Base-by-base conservation (phyloP, 2,329 filamentous ascomycete species). In the Botrytis elliptica region DNA sequence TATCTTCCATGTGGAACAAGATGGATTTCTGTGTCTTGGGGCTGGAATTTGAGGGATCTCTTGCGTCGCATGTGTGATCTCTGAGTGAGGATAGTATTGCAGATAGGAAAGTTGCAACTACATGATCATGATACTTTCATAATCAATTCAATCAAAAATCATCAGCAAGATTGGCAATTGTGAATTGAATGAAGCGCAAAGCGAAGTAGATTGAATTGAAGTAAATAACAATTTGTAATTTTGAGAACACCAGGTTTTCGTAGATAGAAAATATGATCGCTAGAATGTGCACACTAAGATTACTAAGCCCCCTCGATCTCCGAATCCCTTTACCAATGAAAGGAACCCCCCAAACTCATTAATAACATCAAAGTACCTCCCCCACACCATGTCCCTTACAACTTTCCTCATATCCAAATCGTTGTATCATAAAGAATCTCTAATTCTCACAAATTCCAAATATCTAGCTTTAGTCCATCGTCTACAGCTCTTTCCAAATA, bases 401-500 rank as follows among this genome's bases (percentile, higher is more conserved):
- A 20, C 14, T 1, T 59, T 44, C n/a, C 42, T n/a, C 38, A 46
- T 38, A 62, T 44, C 38, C 29, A 46, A 36, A 62, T 22, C 10
- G 29, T 63, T 22, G 36, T 46, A 40, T 77, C 73, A 78, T 44
- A 78, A 74, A 60, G 73, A 64, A 76, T 87, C 86, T 44, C 86
- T 83, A 75, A 86, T 84, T 72, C 83, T 82, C 44, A 88, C 78
- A 75, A 86, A 87, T 40, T 82, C 81, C 67, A 82, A 77, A 74
- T 88, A 88, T 71, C 84, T 80, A 33, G 78, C 78, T 68, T 83
- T 80, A 6, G 87, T 88, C 85, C 84, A 84, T 33, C 83, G 81
- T 22, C 87, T 82, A 66, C 82, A 84, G 4, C 77, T 78, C 81
- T 88, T 89, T 2, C 87, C 87, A 81, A 83, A 88, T 22, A 85